Base-by-base conservation (phyloP, 2,329 filamentous ascomycete species). In the Claviceps paspali region DNA sequence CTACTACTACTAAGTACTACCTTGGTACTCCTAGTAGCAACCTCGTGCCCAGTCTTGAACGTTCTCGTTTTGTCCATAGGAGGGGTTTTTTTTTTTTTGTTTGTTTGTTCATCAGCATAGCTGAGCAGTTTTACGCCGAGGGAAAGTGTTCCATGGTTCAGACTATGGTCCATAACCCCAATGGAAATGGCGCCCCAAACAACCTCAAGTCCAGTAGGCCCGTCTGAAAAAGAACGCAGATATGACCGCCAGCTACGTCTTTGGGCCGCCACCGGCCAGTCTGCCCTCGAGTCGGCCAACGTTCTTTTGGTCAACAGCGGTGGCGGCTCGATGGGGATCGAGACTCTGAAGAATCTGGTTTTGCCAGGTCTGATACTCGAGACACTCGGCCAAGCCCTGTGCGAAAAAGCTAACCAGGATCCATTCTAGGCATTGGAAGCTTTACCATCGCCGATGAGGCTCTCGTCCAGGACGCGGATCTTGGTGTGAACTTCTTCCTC, bases 401-500 rank as follows among this genome's bases (percentile, higher is more conserved):
- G 12, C n/a, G 17, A 7, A 11, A 12, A 15, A 21, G 18, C 23
- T 31, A 14, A 38, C 12, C 17, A 31, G n/a, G 12, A 18, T 22
- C n/a, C 9, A 22, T n/a, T 17, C 8, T 33, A 79, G 79, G 87
- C 3, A 82, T 96, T 49, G 92, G 91, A 7, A 74, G 76, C 19
- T 98, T 95, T 56, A 92, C 84, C 1, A 93, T 98, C 43, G 79
- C 82, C 36, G 91, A 98, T 51, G 76, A 81, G 6, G 73, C 76
- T 1, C 57, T 70, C 2, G 87, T 98, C n/a, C 67, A 65, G 1
- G 79, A 93, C 47, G 68, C 76, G 29, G 91, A 98, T 51, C 65
- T 98, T 29, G 91, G 92, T 4, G 80, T 95, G 44, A 98, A 98
- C 61, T 98, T 98, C 68, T 98, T 98, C 52, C 67, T 98, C 0